Conservation (phyloP, 805 yeast genomes). For the Diddensiella santjacobensis region DNA sequence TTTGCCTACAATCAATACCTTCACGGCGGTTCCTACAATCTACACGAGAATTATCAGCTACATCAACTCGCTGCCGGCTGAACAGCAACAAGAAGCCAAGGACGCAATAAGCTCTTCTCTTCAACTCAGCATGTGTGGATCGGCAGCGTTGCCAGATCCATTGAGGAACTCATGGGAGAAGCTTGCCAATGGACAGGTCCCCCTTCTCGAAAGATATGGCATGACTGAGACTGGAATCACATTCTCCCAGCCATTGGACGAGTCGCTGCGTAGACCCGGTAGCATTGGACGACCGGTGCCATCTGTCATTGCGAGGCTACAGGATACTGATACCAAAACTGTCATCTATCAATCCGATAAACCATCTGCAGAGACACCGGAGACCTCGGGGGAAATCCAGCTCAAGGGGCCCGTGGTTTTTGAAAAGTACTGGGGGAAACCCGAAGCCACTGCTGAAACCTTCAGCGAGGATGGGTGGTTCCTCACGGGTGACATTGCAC, state of each 20-base stretch:
- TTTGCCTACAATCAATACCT: slow-evolving; percentile 29
- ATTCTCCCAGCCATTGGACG: slow-evolving; percentile 30
- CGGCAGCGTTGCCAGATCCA: slow-evolving; percentile 35
- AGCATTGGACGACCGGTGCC: slow-evolving; percentile 34
- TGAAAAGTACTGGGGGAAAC: slow-evolving; percentile 45
- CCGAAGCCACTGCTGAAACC: slow-evolving; percentile 44
- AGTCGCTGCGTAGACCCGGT: slow-evolving; percentile 25
- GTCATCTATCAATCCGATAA: slow-evolving; percentile 20
- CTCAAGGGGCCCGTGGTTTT: slow-evolving; percentile 56
- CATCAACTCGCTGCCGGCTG: slow-evolving; percentile 18
- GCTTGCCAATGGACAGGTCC: slow-evolving; percentile 29
- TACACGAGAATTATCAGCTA: slow-evolving; percentile 28
- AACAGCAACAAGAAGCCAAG: slow-evolving; percentile 19
- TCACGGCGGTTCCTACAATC: slow-evolving; percentile 36
- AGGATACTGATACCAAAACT: slow-evolving; percentile 26
- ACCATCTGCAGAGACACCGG: slow-evolving; percentile 5
- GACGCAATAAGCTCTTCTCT: slow-evolving; percentile 13
- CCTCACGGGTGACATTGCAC: slow-evolving; percentile 56
- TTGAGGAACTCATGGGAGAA: slow-evolving; percentile 30
- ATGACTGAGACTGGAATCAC: slow-evolving; percentile 39
- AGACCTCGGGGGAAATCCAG: slow-evolving; percentile 46
- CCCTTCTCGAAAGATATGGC: slow-evolving; percentile 34
- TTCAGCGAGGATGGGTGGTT: slow-evolving; percentile 51
- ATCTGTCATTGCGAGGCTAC: slow-evolving; percentile 29
- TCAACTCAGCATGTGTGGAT: slow-evolving; percentile 34